Conservation (phyloP, 1,139 yeast genomes). For the Zygosaccharomyces sapae region DNA sequence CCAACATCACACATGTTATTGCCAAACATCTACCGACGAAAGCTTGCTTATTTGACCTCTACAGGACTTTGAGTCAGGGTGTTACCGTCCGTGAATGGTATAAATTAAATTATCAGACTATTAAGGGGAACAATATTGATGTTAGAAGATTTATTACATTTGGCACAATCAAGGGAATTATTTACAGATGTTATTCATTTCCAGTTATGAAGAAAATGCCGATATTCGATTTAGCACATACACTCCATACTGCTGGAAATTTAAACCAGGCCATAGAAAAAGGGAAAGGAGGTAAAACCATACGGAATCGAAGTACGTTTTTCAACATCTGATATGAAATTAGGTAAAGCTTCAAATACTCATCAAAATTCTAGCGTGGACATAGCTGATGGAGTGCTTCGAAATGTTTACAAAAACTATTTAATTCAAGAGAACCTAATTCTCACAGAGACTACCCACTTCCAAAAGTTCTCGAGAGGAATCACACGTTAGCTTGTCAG, state of each 20-base stretch:
- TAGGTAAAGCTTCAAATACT: conserved; percentile 13
- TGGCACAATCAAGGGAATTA: conserved; percentile 76
- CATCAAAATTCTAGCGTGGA: conserved; percentile 14
- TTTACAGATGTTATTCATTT: conserved; percentile 74
- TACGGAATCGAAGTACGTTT: conserved; percentile 17
- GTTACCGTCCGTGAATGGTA: conserved; percentile 80
- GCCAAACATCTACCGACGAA: conserved; percentile 52
- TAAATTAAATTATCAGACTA: conserved; percentile 52
- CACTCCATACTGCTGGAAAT: conserved; percentile 8
- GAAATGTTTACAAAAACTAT: conserved; percentile 30
- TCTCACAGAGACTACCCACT: conserved; percentile 9
- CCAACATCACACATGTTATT: conserved; percentile 17
- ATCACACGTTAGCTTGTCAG: conserved; percentile 12
- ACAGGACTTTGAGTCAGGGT: conserved; percentile 76
- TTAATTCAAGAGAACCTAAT: conserved; percentile 12
- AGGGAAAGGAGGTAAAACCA: conserved; percentile 4
- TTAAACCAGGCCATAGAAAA: conserved; percentile 2
- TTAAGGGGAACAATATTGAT: conserved; percentile 67
- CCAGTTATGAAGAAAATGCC: conserved; percentile 50
- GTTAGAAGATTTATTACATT: conserved; percentile 79
- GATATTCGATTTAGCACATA: conserved; percentile 18
- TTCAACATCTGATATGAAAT: conserved; percentile 34
- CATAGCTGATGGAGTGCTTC: conserved; percentile 30
- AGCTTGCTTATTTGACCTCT: conserved; percentile 66
- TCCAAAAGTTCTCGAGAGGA: conserved; percentile 12